phyloP scores from a whole-genome alignment of 352 stramenopile genomes.

The Globisporangium acanthophoron region DNA sequence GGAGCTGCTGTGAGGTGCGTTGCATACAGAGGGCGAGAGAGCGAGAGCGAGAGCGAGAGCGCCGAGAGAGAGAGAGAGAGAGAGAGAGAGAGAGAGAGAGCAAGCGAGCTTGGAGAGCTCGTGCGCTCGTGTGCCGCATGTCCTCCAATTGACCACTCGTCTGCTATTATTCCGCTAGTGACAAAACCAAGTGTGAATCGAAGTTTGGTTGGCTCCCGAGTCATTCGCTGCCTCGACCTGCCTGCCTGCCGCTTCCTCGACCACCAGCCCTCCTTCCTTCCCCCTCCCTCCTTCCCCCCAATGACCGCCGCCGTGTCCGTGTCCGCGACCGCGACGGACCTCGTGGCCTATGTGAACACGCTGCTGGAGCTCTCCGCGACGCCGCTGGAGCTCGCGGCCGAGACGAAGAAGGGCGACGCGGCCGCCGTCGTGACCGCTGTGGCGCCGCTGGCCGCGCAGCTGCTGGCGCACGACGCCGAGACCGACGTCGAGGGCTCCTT shows the following conservation, averaged over 20 bases:
- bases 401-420: constrained; percentile 66
- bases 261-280: background rate
- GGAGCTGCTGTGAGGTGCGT: too few species aligned
- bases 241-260: background rate
- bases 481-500: constrained; percentile 77
- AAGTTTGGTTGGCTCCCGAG: background rate
- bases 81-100: too few species aligned
- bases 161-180: too few species aligned
- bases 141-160: too few species aligned
- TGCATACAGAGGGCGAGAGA: too few species aligned
- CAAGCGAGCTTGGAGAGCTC: too few species aligned
- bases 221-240: background rate
- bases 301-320: background rate
- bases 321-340: constrained; percentile 32
- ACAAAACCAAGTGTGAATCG: too few species aligned
- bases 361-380: constrained; percentile 40
- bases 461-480: constrained; percentile 66
- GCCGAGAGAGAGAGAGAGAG: too few species aligned
- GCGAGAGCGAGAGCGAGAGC: too few species aligned
- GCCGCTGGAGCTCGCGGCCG: constrained; percentile 35
- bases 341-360: constrained; percentile 77
- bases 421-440: constrained; percentile 43
- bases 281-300: background rate
- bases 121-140: too few species aligned
- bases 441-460: constrained; percentile 36